Evolutionary conservation across 192 early-diverging fungal species (phyloP), one percentile per base, ranked within the genome.

Genomic region (Cetraspora pellucida): DNA sequence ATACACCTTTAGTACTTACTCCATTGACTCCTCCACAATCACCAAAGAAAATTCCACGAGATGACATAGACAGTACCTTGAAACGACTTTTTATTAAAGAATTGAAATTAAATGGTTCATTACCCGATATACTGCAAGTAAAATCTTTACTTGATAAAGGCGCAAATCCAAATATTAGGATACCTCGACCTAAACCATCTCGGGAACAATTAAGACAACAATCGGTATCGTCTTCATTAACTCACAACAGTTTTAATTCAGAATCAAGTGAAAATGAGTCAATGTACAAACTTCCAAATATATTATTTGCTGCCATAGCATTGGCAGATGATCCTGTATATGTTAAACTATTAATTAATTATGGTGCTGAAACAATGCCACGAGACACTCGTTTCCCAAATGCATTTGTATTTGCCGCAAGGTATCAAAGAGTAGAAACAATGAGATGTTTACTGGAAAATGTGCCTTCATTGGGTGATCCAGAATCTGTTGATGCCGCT

Each of bases 381-480:
- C 28, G 19, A 65, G 63, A 65, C n/a, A 8, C 13, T 2, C 31
- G 31, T 65, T 65, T 65, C 17, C 63, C 63, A n/a, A 65, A 65
- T 10, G 63, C 63, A 19, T 65, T 65, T n/a, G 63, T 65, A 37
- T 65, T 65, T 65, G 37, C 63, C 2, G 63, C 63, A 2, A 65
- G 30, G 16, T 43, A 65, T 65, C 37, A 65, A 65, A 27, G 63
- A 19, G 63, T 65, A 0, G 63, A 65, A 37, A 65, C 19, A 6
- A 65, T 65, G 63, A 65, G 63, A 65, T 65, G 63, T 65, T 37
- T 65, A 30, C 31, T 65, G n/a, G 63, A 65, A 19, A 65, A 65
- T 43, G 25, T 65, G 10, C 63, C 63, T 9, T 28, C 63, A 10
- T 65, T 65, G 19, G 13, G 30, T 43, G 63, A 65, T 65, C 63